These are phyloP conservation scores for Xylariaceae sp. DNA, from an alignment of 2,329 filamentous ascomycete species.

Conservation along the genomic window DNA sequence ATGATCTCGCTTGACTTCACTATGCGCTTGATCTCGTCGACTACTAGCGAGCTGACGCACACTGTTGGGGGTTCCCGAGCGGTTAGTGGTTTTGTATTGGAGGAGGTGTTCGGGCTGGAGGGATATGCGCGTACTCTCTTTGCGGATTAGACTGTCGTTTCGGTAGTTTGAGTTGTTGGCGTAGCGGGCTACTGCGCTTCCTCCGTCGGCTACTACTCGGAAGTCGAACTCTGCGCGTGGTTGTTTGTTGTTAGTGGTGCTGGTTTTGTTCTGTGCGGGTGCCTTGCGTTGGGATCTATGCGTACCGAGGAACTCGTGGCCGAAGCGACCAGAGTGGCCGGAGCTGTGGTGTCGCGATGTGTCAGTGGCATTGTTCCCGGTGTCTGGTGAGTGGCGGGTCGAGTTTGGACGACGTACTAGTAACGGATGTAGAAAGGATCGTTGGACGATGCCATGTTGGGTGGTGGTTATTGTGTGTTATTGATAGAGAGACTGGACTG, in stretches of 20 bases:
- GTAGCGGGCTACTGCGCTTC: conserved; percentile 90
- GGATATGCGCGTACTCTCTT: conserved; percentile 75
- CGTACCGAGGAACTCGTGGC: conserved; percentile 93
- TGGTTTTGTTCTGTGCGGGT: too few species aligned
- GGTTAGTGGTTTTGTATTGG: conserved; percentile 2
- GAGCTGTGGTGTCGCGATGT: conserved; percentile 57
- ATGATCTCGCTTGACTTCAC: conserved; percentile 96
- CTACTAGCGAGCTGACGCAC: conserved; percentile 88
- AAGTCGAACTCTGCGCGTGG: conserved; percentile 82
- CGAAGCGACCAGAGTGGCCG: conserved; percentile 93
- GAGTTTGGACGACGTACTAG: conserved; percentile 65
- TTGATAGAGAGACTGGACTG: background rate
- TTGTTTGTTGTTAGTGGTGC: background rate
- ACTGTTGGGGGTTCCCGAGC: conserved; percentile 49
- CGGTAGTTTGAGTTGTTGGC: conserved; percentile 99
- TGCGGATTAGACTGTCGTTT: conserved; percentile 96
- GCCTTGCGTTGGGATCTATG: conserved; percentile 4
- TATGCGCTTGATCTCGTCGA: conserved; percentile 94
- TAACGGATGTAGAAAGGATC: conserved; percentile 95
- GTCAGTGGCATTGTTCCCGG: conserved; percentile 6
- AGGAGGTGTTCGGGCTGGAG: background rate
- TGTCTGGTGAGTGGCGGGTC: background rate
- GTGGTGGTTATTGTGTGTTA: background rate
- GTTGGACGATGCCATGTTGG: conserved; percentile 49
- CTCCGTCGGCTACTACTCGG: conserved; percentile 83